A percentile compares a stretch with the other conserved stretches of the same genome.
These are phyloP conservation scores for Diospyros lotus DNA, from an alignment of 148 eudicot genomes.

Conservation along the genomic window DNA sequence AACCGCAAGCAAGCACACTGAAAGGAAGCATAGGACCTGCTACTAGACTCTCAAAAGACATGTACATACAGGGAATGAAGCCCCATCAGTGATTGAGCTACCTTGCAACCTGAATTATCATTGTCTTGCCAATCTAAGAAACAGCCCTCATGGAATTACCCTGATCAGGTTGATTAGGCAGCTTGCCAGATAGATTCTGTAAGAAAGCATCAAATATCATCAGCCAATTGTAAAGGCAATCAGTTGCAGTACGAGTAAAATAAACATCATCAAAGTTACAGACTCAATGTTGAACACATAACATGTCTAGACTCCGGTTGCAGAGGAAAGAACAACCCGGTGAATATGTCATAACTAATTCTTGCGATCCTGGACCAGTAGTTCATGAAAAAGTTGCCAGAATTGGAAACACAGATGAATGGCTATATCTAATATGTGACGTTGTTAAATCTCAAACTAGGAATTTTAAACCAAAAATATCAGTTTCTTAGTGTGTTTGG, in stretches of 20 bases:
- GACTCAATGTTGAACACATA: neutral
- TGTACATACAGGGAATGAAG: conserved; percentile 33
- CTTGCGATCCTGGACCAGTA: neutral
- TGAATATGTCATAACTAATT: neutral
- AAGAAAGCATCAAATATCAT: conserved; percentile 3
- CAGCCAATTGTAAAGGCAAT: neutral
- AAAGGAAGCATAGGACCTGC: conserved; percentile 31
- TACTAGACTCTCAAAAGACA: conserved; percentile 21
- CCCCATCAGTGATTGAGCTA: conserved; percentile 24
- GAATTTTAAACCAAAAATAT: neutral
- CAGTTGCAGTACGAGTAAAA: neutral
- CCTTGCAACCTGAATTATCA: conserved; percentile 18
- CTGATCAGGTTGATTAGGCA: conserved; percentile 22
- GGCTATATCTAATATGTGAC: neutral
- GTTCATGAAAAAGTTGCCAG: neutral
- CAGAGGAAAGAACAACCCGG: neutral
- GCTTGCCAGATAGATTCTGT: conserved; percentile 25
- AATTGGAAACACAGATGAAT: neutral
- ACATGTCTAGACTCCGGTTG: neutral
- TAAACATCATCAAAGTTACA: neutral
- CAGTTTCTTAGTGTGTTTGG: too few relatives aligned
- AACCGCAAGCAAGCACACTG: conserved; percentile 37
- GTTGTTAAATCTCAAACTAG: neutral
- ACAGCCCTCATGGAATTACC: conserved; percentile 22
- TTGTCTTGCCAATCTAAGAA: conserved; percentile 22